Conservation (phyloP, 139 green algal genomes). For the Haematococcus lacustris region DNA sequence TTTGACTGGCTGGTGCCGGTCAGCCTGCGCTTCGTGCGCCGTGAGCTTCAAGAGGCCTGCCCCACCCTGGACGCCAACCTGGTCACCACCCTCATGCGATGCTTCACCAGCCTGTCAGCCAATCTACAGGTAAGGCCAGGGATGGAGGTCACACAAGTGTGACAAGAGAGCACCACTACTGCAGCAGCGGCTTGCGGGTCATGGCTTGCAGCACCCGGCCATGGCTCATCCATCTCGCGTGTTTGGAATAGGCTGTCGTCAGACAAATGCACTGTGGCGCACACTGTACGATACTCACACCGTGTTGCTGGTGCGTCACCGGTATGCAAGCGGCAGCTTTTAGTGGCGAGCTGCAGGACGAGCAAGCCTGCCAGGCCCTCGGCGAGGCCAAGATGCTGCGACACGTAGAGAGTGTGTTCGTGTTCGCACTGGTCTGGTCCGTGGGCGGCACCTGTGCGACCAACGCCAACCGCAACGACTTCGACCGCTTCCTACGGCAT, state of each 20-base stretch:
- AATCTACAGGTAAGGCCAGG: not conserved
- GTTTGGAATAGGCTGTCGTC: not conserved
- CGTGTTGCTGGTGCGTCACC: constrained; percentile 31
- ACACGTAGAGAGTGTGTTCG: constrained; percentile 48
- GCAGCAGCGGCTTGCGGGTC: not conserved
- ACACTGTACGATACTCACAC: not conserved
- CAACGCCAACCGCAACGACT: constrained; percentile 31
- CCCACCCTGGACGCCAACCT: constrained; percentile 57
- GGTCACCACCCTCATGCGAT: constrained; percentile 48
- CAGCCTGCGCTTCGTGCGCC: constrained; percentile 54
- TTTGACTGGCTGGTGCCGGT: constrained; percentile 66
- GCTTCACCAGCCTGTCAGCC: constrained; percentile 15
- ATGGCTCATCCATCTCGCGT: no score
- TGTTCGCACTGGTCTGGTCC: constrained; percentile 64
- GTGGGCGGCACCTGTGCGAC: constrained; percentile 45
- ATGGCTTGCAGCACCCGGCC: no score
- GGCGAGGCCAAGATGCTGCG: constrained; percentile 28
- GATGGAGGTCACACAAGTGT: not conserved
- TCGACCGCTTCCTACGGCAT: constrained; percentile 59
- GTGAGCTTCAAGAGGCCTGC: constrained; percentile 44
- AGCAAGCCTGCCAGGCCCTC: constrained; percentile 23
- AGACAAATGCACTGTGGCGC: not conserved
- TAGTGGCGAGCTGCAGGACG: constrained; percentile 17
- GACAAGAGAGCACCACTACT: no score
- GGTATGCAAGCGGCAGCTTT: constrained; percentile 20